Evolutionary conservation across 108 stramenopile species (phyloP).

Genomic region (Skeletonema menzelii): DNA sequence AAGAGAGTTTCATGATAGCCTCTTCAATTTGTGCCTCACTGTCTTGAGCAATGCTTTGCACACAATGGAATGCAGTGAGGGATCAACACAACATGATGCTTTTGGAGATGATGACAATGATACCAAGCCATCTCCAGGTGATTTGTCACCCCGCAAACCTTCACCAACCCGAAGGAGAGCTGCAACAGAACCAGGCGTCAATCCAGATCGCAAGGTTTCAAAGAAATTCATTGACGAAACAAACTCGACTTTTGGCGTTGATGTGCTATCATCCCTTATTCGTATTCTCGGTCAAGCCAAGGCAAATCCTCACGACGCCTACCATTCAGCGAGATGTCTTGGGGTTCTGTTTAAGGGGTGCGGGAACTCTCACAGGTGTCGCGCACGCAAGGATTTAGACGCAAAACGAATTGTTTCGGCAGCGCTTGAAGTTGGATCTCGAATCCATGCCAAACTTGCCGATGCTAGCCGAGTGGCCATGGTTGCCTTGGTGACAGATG

Average conservation of each 20-base stretch:
- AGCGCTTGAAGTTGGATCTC: conserved; percentile 77
- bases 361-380: conserved; percentile 68
- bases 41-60: conserved; percentile 83
- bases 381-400: conserved; percentile 72
- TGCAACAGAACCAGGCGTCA: conserved; percentile 42
- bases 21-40: conserved; percentile 81
- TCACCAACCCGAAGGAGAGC: conserved; percentile 29
- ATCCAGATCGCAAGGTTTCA: conserved; percentile 47
- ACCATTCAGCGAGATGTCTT: conserved; percentile 80
- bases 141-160: conserved; percentile 6
- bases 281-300: conserved; percentile 74
- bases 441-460: conserved; percentile 79
- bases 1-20: conserved; percentile 58
- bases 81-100: background rate
- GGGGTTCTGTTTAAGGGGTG: conserved; percentile 69
- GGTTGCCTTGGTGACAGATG: conserved; percentile 41
- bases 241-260: conserved; percentile 58
- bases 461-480: conserved; percentile 42
- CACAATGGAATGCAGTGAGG: conserved; percentile 52
- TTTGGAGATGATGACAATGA: conserved; percentile 30
- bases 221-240: conserved; percentile 70
- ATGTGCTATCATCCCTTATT: conserved; percentile 79
- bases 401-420: conserved; percentile 82
- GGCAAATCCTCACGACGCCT: conserved; percentile 83
- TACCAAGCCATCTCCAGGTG: conserved; percentile 30